Conservation (phyloP, 805 yeast genomes). For the Jamesozyma piceae region DNA sequence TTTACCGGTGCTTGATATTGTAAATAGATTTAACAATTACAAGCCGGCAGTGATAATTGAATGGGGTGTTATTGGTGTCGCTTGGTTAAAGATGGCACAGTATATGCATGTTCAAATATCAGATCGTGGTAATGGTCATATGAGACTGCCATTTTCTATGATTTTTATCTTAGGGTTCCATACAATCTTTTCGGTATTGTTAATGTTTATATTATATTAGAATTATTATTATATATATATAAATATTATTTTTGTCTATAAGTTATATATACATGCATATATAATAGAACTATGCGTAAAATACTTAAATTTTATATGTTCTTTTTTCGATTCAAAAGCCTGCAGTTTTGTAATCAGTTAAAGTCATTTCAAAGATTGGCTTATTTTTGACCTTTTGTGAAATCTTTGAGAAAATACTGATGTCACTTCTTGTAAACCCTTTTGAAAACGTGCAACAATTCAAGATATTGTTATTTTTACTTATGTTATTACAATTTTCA, state of each 20-base stretch:
- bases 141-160: conserved; percentile 5
- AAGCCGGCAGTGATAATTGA: conserved; percentile 1
- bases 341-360: conserved; percentile 15
- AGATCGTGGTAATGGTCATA: not conserved
- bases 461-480: not conserved
- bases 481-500: not conserved
- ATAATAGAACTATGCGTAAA: not conserved
- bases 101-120: conserved; percentile 6
- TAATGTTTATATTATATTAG: conserved; percentile 15
- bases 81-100: conserved; percentile 7
- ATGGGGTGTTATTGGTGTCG: conserved; percentile 7
- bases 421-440: conserved; percentile 47
- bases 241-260: not conserved
- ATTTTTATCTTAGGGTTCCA: conserved; percentile 10
- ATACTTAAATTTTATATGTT: not conserved
- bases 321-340: conserved; percentile 8
- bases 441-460: conserved; percentile 37
- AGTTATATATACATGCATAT: conserved; percentile 1
- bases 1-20: conserved; percentile 33
- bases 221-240: not conserved
- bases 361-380: conserved; percentile 9
- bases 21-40: conserved; percentile 2
- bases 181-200: conserved; percentile 14
- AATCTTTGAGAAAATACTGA: conserved; percentile 17
- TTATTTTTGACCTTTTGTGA: not conserved